Conservation (phyloP, 192 early-diverging fungal genomes). For the Coemansia sp. region DNA sequence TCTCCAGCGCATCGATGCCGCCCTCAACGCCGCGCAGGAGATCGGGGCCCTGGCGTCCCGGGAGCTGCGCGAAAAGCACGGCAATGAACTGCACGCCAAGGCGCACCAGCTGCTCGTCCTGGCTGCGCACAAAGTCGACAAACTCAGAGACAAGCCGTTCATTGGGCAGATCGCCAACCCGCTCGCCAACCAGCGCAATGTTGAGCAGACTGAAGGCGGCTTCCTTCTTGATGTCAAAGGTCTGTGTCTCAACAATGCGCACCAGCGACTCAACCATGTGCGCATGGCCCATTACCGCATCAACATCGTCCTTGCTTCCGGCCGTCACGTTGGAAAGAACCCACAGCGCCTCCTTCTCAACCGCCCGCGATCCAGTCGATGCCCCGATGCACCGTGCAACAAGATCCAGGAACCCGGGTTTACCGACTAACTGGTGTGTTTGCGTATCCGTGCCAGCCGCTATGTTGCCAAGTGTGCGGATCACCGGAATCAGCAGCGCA, state of each 20-base stretch:
- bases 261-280: conserved; percentile 56
- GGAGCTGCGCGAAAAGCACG: conserved; percentile 56
- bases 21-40: conserved; percentile 35
- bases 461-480: conserved; percentile 69
- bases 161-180: conserved; percentile 26
- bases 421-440: conserved; percentile 52
- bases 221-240: conserved; percentile 72
- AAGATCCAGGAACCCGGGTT: conserved; percentile 54
- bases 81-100: conserved; percentile 65
- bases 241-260: conserved; percentile 59
- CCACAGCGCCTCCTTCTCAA: conserved; percentile 74
- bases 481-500: conserved; percentile 55
- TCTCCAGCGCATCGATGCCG: conserved; percentile 63
- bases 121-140: conserved; percentile 62
- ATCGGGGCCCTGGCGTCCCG: conserved; percentile 26
- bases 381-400: conserved; percentile 35
- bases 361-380: conserved; percentile 36
- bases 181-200: conserved; percentile 51
- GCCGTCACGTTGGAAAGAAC: conserved; percentile 71
- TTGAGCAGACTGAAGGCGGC: conserved; percentile 67
- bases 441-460: conserved; percentile 65
- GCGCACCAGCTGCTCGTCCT: conserved; percentile 63
- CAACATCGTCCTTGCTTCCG: conserved; percentile 40
- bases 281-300: conserved; percentile 57
- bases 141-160: conserved; percentile 28